Evolutionary conservation across 1,139 yeast species (phyloP).

Genomic region (Schizosaccharomyces versatilis): DNA sequence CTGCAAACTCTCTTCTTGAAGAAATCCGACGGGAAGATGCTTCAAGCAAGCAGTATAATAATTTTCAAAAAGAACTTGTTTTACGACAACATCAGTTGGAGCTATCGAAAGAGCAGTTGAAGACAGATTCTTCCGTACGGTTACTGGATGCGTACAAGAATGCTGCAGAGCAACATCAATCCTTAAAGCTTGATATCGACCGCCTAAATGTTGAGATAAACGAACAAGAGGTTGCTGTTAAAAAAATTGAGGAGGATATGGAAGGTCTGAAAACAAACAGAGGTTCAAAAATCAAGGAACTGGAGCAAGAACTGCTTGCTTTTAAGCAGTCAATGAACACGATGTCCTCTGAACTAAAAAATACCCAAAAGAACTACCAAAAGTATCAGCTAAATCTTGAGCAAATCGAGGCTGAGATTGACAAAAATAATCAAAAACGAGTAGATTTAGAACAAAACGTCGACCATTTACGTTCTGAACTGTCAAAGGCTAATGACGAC

Average conservation of each 20-base stretch:
- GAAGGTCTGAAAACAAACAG: constrained; percentile 61
- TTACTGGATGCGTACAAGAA: constrained; percentile 15
- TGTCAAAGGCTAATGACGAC: too few relatives aligned
- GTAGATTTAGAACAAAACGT: too few relatives aligned
- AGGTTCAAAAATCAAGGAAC: constrained; percentile 51
- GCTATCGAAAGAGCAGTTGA: constrained; percentile 37
- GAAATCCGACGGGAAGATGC: constrained; percentile 28
- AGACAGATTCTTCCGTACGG: constrained; percentile 35
- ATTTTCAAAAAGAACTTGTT: constrained; percentile 42
- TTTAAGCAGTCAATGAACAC: constrained; percentile 21
- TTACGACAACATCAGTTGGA: constrained; percentile 47
- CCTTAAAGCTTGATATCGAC: constrained; percentile 26
- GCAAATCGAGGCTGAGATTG: too few relatives aligned
- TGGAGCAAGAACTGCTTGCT: constrained; percentile 30
- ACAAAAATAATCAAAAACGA: too few relatives aligned
- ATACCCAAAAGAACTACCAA: not conserved
- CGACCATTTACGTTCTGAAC: too few relatives aligned
- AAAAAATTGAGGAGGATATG: constrained; percentile 48
- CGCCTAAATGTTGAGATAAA: constrained; percentile 24
- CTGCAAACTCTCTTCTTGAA: constrained; percentile 17
- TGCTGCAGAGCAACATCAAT: constrained; percentile 6
- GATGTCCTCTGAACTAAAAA: not conserved
- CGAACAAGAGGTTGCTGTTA: constrained; percentile 20
- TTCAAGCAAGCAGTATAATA: constrained; percentile 31
- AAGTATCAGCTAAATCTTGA: not conserved